Evolutionary conservation across 208 protist species (phyloP), one percentile per base, ranked within the genome.

Genomic region (Sergeia podlipaevii): DNA sequence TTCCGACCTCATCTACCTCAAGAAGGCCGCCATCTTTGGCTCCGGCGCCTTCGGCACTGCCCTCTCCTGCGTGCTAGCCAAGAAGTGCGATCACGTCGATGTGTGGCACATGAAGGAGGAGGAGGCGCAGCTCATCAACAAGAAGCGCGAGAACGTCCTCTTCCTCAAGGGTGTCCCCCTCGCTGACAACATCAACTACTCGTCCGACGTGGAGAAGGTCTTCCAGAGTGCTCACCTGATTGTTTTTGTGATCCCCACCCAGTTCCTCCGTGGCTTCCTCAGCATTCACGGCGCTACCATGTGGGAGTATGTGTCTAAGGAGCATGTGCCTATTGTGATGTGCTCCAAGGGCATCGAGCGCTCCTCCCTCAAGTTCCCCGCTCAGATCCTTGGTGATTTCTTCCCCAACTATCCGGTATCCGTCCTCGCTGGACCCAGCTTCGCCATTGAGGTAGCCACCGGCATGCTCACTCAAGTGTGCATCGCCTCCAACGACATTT

Each of bases 271-370:
- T 24, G 64, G 64, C 26, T 96, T 89, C 65, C 55, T 96, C 10
- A 38, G 86, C 51, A 50, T 74, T 23, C 56, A 88, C 62, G 74
- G 48, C 15, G 26, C 48, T 3, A 46, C 52, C 24, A 39, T 92
- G 49, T 65, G 70, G 34, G 36, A 58, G 8, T 69, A 85, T 53
- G 46, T 84, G 17, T n/a, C n/a, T n/a, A 52, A 70, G 33, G 48
- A 53, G 13, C 65, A 70, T 43, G 65, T 85, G 20, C 89, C 85
- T 5, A 54, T 94, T 30, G 49, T 87, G 27, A 61, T 89, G 49
- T 89, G 77, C 72, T 71, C 67, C 49, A 94, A 96, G 65, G 89
- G 89, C 13, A 93, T 96, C 47, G 86, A 93, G 68, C 65, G 70
- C 43, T 77, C 67, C 38, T 86, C 84, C 2, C 60, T 93, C 34